Evolutionary conservation across 768 basidiomycete species (phyloP).

Genomic region (Pleurotus sapidus): DNA sequence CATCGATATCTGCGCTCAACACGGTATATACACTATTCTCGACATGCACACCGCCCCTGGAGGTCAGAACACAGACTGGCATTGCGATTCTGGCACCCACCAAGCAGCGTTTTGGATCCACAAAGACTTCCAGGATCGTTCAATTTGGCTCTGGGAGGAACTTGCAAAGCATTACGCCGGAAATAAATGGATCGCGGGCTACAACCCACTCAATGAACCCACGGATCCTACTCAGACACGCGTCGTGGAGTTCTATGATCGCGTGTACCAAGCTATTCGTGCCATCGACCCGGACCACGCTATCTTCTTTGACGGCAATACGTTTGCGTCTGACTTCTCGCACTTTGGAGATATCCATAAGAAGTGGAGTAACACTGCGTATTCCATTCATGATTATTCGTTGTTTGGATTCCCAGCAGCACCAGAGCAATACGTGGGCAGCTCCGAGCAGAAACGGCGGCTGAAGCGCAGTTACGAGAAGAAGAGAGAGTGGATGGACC

Average conservation of each 20-base stretch:
- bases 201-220: conserved; percentile 84
- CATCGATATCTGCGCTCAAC: conserved; percentile 67
- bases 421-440: conserved; percentile 51
- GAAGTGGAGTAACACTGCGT: conserved; percentile 69
- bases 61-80: conserved; percentile 81
- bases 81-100: conserved; percentile 68
- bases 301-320: conserved; percentile 84
- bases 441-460: conserved; percentile 47
- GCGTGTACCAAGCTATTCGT: conserved; percentile 71
- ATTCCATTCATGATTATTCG: conserved; percentile 79
- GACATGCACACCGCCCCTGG: conserved; percentile 79
- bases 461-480: conserved; percentile 61
- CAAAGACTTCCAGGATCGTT: conserved; percentile 82
- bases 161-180: conserved; percentile 73
- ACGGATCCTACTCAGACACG: conserved; percentile 69
- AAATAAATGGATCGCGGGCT: conserved; percentile 84
- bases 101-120: conserved; percentile 78
- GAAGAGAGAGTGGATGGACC: conserved; percentile 78
- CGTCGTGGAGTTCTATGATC: conserved; percentile 65
- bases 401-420: conserved; percentile 66
- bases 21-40: conserved; percentile 79
- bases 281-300: conserved; percentile 65
- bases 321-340: conserved; percentile 77
- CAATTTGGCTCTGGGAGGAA: conserved; percentile 74
- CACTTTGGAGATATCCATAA: conserved; percentile 66